Base-by-base conservation (phyloP, 2,329 filamentous ascomycete species). In the Juglanconis oblonga region DNA sequence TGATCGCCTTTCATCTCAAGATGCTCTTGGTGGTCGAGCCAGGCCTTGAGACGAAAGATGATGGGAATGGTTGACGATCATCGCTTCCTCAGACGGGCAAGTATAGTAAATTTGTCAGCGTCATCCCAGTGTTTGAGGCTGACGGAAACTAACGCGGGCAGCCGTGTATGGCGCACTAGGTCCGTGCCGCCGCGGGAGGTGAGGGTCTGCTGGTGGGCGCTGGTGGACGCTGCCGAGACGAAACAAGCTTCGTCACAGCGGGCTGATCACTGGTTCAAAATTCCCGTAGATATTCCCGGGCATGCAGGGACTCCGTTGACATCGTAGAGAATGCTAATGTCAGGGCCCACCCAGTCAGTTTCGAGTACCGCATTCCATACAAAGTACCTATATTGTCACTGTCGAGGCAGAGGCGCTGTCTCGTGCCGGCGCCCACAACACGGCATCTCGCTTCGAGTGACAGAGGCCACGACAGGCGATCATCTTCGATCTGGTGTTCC, bases 231-330 rank as follows among this genome's bases (percentile, higher is more conserved):
- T 44, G 57, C 53, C 58, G 33, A 57, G 53, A 57, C 58, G 58
- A 60, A 60, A 60, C 58, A 60, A 56, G 54, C 58, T 48, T 55
- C 58, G 58, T 57, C 58, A 53, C 58, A 60, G 48, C 58, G 53
- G 38, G 53, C 53, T 33, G 40, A 31, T 48, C 52, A 57, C 38
- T 47, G 58, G 36, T 45, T 31, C 24, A 50, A 45, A 32, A 49
- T 52, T 47, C 38, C 58, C 47, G 53, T 42, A 29, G 48, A 35
- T 52, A 47, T 50, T 56, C 48, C 50, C 58, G 53, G 58, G 49
- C 35, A 57, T 45, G 47, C 49, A 49, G 58, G 57, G 38, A 14
- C 24, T n/a, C 48, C 58, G 53, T 47, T 60, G 53, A 56, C 47
- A 52, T 31, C 36, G 36, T 51, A 47, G 58, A 45, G 58, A 38